Percentiles rank a stretch among this genome's conserved stretches.
phyloP scores from a whole-genome alignment of 208 protist genomes.

The Balamuthia mandrillaris region DNA sequence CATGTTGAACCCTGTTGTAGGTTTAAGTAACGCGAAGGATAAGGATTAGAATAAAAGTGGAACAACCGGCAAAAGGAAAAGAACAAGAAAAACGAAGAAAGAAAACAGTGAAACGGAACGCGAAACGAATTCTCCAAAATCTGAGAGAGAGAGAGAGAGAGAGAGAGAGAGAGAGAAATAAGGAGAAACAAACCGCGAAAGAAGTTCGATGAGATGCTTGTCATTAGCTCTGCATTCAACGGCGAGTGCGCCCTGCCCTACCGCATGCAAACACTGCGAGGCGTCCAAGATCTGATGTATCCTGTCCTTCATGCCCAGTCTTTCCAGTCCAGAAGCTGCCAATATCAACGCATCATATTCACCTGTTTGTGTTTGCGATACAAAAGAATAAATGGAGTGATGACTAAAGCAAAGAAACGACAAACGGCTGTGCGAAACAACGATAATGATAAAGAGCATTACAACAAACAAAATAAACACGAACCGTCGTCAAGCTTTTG shows the following conservation, averaged over 20 bases:
- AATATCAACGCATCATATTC: constrained; percentile 33
- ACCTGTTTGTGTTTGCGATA: too few relatives aligned
- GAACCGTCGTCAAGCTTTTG: constrained; percentile 44
- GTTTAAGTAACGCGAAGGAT: not conserved
- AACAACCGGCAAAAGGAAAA: too few relatives aligned
- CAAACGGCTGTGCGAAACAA: too few relatives aligned
- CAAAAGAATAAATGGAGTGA: too few relatives aligned
- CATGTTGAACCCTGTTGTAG: not conserved
- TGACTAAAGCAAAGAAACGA: too few relatives aligned
- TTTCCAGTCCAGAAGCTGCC: constrained; percentile 36
- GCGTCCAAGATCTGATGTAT: not conserved
- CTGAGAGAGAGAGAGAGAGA: too few relatives aligned
- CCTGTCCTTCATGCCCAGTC: not conserved
- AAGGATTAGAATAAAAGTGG: not conserved
- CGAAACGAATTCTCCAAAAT: not conserved
- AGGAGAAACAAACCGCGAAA: too few relatives aligned
- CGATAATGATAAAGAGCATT: too few relatives aligned
- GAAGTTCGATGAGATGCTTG: not conserved
- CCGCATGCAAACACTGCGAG: constrained; percentile 19
- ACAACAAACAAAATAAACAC: too few relatives aligned
- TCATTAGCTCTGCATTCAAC: constrained; percentile 16
- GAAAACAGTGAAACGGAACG: not conserved
- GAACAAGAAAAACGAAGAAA: too few relatives aligned
- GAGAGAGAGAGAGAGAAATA: too few relatives aligned
- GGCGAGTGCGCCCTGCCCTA: constrained; percentile 33